These are phyloP conservation scores for Akanthomyces lecanii DNA, from an alignment of 2,329 filamentous ascomycete species.

Conservation along the genomic window DNA sequence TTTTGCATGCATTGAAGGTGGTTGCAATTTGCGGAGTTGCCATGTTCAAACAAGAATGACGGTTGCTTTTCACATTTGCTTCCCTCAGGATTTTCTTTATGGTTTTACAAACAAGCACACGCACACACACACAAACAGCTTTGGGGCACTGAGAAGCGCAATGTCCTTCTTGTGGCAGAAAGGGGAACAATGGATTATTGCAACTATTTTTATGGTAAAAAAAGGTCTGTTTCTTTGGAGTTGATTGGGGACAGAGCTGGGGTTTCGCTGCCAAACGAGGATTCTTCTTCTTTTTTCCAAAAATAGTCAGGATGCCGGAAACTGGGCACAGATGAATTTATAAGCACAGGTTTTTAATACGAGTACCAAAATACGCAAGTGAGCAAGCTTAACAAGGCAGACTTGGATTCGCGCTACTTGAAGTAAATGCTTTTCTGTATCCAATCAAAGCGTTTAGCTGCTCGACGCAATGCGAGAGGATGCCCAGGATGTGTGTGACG, in stretches of 20 bases:
- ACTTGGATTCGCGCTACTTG: too few relatives aligned
- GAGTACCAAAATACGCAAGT: too few relatives aligned
- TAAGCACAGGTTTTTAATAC: background rate
- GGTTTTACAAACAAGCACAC: background rate
- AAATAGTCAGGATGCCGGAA: background rate
- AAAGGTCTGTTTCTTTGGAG: background rate
- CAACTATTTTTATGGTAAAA: conserved; percentile 6
- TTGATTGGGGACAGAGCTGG: background rate
- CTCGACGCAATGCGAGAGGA: too few relatives aligned
- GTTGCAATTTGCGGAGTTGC: too few relatives aligned
- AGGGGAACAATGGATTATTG: background rate
- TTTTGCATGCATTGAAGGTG: conserved; percentile 41
- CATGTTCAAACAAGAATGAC: too few relatives aligned
- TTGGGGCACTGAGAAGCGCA: background rate
- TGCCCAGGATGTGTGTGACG: too few relatives aligned
- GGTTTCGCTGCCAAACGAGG: background rate
- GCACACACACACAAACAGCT: background rate
- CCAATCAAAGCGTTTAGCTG: too few relatives aligned
- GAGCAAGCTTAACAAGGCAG: too few relatives aligned
- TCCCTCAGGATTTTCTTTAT: background rate
- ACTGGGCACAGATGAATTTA: background rate
- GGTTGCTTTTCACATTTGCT: background rate
- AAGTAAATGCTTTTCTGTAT: too few relatives aligned
- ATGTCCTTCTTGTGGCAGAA: background rate
- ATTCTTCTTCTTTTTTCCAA: background rate